Evolutionary conservation across 2,329 filamentous ascomycete genomes (phyloP).

Genomic region (Venturia pyrina): DNA sequence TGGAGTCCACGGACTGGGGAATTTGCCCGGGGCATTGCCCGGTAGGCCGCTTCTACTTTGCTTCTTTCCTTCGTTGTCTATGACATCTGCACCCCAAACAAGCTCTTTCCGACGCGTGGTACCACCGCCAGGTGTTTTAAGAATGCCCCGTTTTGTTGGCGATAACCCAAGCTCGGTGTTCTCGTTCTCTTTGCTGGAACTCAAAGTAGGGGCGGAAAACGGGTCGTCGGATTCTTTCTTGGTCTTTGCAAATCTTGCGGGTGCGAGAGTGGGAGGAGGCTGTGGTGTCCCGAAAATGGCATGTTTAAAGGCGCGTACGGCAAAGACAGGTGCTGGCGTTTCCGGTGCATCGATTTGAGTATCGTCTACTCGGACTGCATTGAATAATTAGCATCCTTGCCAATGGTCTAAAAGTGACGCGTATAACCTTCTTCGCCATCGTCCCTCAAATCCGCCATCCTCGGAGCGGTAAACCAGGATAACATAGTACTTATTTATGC

Average conservation of each 20-base stretch:
- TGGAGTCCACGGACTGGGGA: constrained; percentile 41
- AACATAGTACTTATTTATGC: constrained; percentile 18
- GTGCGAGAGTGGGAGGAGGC: constrained; percentile 19
- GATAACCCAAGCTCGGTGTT: neutral
- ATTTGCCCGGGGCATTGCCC: constrained; percentile 36
- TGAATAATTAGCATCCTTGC: neutral
- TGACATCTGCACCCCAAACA: constrained; percentile 47
- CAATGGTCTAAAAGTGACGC: neutral
- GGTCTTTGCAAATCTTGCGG: neutral
- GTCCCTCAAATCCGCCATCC: constrained; percentile 16
- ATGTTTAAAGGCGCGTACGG: constrained; percentile 56
- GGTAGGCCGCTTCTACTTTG: constrained; percentile 36
- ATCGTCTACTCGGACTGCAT: neutral
- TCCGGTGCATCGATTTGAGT: constrained; percentile 43
- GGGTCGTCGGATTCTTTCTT: neutral
- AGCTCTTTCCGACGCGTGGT: constrained; percentile 49
- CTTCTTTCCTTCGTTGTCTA: constrained; percentile 46
- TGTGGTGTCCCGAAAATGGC: constrained; percentile 55
- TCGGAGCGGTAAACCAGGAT: constrained; percentile 24
- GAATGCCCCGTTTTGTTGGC: constrained; percentile 45
- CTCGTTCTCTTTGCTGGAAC: neutral
- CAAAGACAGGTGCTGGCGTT: constrained; percentile 57
- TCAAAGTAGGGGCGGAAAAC: neutral
- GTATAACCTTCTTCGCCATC: neutral
- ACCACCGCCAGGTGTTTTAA: constrained; percentile 52